phyloP scores from a whole-genome alignment of 2,329 filamentous ascomycete genomes.

The Fusarium pilosicola region DNA sequence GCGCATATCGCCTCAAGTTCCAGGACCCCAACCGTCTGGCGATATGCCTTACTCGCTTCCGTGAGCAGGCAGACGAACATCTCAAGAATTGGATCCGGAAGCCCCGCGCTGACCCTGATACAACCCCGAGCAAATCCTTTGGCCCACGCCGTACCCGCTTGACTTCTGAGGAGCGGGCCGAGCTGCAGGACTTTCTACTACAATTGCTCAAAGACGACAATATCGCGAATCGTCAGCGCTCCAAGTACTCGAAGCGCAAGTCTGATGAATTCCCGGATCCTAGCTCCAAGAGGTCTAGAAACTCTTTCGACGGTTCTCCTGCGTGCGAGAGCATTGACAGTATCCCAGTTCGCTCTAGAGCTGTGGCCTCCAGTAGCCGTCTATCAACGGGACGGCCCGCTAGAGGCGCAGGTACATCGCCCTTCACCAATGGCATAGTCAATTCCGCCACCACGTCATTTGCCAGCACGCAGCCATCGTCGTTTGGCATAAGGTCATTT shows the following conservation, averaged over 20 bases:
- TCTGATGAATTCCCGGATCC: slow-evolving; percentile 36
- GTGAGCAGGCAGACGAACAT: slow-evolving; percentile 30
- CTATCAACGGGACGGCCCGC: slow-evolving; percentile 24
- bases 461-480: slow-evolving; percentile 19
- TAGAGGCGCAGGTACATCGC: slow-evolving; percentile 19
- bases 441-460: slow-evolving; percentile 11
- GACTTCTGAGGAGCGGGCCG: slow-evolving; percentile 36
- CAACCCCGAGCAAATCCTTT: slow-evolving; percentile 15
- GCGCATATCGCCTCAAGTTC: slow-evolving; percentile 37
- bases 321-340: slow-evolving; percentile 28
- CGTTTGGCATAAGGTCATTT: slow-evolving; percentile 38
- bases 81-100: slow-evolving; percentile 35
- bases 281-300: slow-evolving; percentile 31
- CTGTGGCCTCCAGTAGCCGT: neutral
- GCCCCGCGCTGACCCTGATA: slow-evolving; percentile 36
- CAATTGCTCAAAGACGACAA: slow-evolving; percentile 28
- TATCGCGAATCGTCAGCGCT: slow-evolving; percentile 4
- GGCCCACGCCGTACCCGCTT: slow-evolving; percentile 38
- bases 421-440: slow-evolving; percentile 17
- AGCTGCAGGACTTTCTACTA: slow-evolving; percentile 41
- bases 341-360: slow-evolving; percentile 36
- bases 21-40: slow-evolving; percentile 28
- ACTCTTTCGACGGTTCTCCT: slow-evolving; percentile 12
- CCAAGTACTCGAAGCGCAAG: slow-evolving; percentile 33
- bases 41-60: slow-evolving; percentile 39